phyloP scores from a whole-genome alignment of 495 filamentous ascomycete species.

The Aspergillus haitiensis region DNA sequence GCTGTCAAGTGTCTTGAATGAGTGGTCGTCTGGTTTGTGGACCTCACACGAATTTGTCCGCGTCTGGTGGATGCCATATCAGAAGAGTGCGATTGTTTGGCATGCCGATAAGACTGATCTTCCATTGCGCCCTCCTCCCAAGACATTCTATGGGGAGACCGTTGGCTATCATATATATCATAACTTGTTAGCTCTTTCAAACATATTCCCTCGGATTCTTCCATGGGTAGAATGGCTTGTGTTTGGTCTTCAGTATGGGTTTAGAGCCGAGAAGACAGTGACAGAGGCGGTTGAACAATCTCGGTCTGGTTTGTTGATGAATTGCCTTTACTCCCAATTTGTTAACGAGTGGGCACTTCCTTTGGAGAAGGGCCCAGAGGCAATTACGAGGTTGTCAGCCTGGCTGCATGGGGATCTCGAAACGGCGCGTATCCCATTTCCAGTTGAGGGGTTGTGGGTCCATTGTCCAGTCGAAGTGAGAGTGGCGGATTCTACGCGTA shows the following conservation, averaged over 20 bases:
- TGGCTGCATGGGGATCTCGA: slow-evolving; percentile 73
- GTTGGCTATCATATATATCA: slow-evolving; percentile 90
- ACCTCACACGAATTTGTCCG: slow-evolving; percentile 81
- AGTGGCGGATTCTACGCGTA: slow-evolving; percentile 70
- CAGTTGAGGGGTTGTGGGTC: slow-evolving; percentile 74
- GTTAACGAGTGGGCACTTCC: slow-evolving; percentile 98
- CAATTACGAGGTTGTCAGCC: slow-evolving; percentile 74
- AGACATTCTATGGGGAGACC: slow-evolving; percentile 74
- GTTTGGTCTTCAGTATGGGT: slow-evolving; percentile 94
- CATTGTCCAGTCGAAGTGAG: slow-evolving; percentile 94
- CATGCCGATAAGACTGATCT: slow-evolving; percentile 70
- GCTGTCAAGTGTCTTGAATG: slow-evolving; percentile 62
- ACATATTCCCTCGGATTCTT: slow-evolving; percentile 75
- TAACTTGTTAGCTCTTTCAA: slow-evolving; percentile 73
- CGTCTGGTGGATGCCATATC: slow-evolving; percentile 98
- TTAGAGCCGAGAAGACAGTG: slow-evolving; percentile 59
- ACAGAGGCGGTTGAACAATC: slow-evolving; percentile 77
- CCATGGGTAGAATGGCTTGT: slow-evolving; percentile 92
- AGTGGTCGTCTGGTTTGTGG: slow-evolving; percentile 80
- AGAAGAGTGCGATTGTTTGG: slow-evolving; percentile 82
- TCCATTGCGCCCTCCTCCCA: slow-evolving; percentile 46
- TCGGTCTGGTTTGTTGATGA: slow-evolving; percentile 81
- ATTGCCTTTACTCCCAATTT: slow-evolving; percentile 94
- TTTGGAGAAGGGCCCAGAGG: slow-evolving; percentile 83
- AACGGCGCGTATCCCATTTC: slow-evolving; percentile 71